Evolutionary conservation across 176 grass and related monocot genomes (phyloP).

Genomic region (Areca catechu): DNA sequence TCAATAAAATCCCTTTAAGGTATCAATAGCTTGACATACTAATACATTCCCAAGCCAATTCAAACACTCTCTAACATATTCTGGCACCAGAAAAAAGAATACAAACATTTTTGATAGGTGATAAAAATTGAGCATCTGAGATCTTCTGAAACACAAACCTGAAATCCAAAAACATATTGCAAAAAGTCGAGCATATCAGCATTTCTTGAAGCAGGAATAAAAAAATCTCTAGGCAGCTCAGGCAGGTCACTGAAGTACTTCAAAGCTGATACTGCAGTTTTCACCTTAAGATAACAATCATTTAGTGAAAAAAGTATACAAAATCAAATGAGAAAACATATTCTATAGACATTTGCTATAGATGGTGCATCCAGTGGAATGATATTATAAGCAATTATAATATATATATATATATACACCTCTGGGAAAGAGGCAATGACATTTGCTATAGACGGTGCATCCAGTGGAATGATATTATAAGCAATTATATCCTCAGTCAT

Average conservation of each 20-base stretch:
- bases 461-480: constrained; percentile 96
- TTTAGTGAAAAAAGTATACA: neutral
- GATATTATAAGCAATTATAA: too few relatives aligned
- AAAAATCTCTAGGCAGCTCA: constrained; percentile 56
- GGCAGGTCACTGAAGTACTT: constrained; percentile 55
- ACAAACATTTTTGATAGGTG: too few relatives aligned
- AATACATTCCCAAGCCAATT: too few relatives aligned
- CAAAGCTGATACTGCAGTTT: constrained; percentile 76
- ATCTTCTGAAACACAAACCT: constrained; percentile 34
- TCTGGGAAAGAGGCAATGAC: too few relatives aligned
- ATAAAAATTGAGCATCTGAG: too few relatives aligned
- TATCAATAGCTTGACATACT: too few relatives aligned
- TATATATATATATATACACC: too few relatives aligned
- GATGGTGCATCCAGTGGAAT: constrained; percentile 75
- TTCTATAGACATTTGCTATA: constrained; percentile 56
- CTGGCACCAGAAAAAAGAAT: too few relatives aligned
- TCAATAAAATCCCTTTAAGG: too few relatives aligned
- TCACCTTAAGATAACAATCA: constrained; percentile 49
- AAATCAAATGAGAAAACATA: constrained; percentile 4
- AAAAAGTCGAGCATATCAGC: constrained; percentile 91
- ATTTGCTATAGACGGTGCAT: constrained; percentile 67
- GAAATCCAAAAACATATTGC: constrained; percentile 79
- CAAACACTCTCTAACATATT: too few relatives aligned
- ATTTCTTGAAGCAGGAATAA: constrained; percentile 63
- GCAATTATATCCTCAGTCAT: constrained; percentile 76